Percentiles rank a stretch among this genome's conserved stretches.
Conservation (phyloP, 1,284 basidiomycete species). For the Rhizopogon parksii region DNA sequence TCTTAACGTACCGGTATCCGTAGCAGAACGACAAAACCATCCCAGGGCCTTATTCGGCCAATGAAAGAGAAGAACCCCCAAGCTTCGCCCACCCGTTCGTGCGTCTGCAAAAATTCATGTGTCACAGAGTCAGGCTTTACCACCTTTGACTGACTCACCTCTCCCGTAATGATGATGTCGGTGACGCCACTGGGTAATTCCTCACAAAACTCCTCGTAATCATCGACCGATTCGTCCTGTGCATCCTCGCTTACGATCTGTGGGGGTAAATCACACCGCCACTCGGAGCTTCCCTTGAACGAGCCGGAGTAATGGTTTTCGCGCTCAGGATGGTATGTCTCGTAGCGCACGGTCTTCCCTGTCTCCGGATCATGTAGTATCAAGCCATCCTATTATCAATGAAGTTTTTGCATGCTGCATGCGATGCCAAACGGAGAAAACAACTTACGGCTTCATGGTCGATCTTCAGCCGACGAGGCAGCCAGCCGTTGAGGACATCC, state of each 20-base stretch:
- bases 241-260: constrained; percentile 14
- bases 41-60: constrained; percentile 43
- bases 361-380: constrained; percentile 33
- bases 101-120: constrained; percentile 26
- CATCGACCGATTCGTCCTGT: constrained; percentile 27
- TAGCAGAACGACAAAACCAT: constrained; percentile 41
- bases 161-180: constrained; percentile 45
- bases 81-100: constrained; percentile 35
- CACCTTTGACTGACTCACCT: constrained; percentile 26
- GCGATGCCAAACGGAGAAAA: constrained; percentile 1
- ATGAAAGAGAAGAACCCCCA: constrained; percentile 42
- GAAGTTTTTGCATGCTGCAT: background rate
- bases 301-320: constrained; percentile 30
- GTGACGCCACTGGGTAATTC: constrained; percentile 32
- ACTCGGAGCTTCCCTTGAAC: constrained; percentile 19
- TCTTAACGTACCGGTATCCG: constrained; percentile 35
- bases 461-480: constrained; percentile 32
- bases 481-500: constrained; percentile 39
- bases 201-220: constrained; percentile 32
- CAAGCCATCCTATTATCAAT: constrained; percentile 31
- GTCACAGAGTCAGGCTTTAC: constrained; percentile 2
- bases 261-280: constrained; percentile 20
- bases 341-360: constrained; percentile 33
- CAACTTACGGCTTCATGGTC: constrained; percentile 29
- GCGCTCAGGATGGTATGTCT: constrained; percentile 34